phyloP scores from a whole-genome alignment of 176 grass and related monocot species.

The Lolium multiflorum region DNA sequence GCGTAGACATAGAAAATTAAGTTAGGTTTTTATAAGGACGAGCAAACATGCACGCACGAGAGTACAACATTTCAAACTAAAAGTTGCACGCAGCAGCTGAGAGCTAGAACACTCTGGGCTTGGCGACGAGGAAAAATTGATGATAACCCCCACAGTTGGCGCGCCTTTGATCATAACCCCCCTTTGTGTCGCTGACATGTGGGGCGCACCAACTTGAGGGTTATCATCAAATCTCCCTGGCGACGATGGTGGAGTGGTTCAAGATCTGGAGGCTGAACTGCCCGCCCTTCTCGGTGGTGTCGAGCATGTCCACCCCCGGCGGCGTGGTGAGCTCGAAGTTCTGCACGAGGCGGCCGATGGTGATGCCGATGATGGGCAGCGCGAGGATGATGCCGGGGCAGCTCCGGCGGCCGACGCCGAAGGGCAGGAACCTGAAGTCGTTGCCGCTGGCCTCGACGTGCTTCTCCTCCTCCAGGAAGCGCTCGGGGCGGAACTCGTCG shows the following conservation, averaged over 20 bases:
- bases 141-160: no score
- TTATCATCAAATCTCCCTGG: constrained; percentile 91
- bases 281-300: constrained; percentile 77
- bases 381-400: constrained; percentile 87
- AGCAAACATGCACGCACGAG: neutral
- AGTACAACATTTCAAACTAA: neutral
- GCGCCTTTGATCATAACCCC: no score
- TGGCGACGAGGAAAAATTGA: no score
- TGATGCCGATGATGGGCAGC: constrained; percentile 83
- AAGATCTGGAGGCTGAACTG: constrained; percentile 92
- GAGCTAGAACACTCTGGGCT: constrained; percentile 57
- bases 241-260: constrained; percentile 70
- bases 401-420: constrained; percentile 74
- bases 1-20: neutral
- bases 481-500: constrained; percentile 77
- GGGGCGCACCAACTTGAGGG: no score
- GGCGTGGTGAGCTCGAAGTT: constrained; percentile 78
- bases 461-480: constrained; percentile 81
- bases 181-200: no score
- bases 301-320: constrained; percentile 59
- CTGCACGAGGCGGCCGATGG: constrained; percentile 76
- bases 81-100: neutral
- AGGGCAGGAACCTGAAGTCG: constrained; percentile 80
- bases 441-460: constrained; percentile 79
- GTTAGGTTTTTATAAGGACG: neutral